Base-by-base conservation (phyloP, 1,284 basidiomycete genomes). In the Ganoderma leucocontextum region DNA sequence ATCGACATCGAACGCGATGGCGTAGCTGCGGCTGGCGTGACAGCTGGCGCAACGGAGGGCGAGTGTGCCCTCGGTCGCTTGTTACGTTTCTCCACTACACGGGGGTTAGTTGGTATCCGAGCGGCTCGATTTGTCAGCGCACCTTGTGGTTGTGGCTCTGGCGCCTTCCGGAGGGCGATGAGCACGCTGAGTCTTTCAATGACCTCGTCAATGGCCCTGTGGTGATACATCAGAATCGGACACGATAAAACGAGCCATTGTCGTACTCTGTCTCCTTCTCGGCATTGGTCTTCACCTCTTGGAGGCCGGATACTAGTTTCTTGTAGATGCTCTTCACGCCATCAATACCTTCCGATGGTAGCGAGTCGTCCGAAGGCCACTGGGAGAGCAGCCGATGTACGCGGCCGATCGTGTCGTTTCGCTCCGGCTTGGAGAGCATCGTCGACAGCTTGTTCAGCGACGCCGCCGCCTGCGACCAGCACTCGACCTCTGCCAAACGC, bases 11-110 rank as follows among this genome's bases (percentile, higher is more conserved):
- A 63, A 29, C 71, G 64, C 29, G 81, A 81, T 49, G 81, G 80
- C 38, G 80, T 72, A 36, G 81, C 71, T 36, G 82, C 79, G 53
- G 85, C 77, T 36, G 84, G 78, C 13, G 83, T 81, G 25, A 83
- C 77, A 15, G 81, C 81, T 29, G 79, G 75, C 19, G 75, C 72
- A 25, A 78, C 83, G 5, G 86, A 81, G 8, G 93, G 92, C 13
- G 93, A 94, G 33, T 87, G 85, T 8, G 84, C 87, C 66, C 92
- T 83, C 35, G 90, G 90, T 25, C 93, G 89, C 79, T 94, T 94
- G 70, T 85, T 87, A 58, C 93, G 87, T 79, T 94, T 94, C 70
- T 93, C 91, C 87, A 74, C 42, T 63, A 7, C 7, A 19, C 2
- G 42, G 35, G n/a, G 33, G 49, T 39, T 12, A 49, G 36, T 1